Conservation (phyloP, 176 grass and related monocot species). For the Oryza glaberrima region DNA sequence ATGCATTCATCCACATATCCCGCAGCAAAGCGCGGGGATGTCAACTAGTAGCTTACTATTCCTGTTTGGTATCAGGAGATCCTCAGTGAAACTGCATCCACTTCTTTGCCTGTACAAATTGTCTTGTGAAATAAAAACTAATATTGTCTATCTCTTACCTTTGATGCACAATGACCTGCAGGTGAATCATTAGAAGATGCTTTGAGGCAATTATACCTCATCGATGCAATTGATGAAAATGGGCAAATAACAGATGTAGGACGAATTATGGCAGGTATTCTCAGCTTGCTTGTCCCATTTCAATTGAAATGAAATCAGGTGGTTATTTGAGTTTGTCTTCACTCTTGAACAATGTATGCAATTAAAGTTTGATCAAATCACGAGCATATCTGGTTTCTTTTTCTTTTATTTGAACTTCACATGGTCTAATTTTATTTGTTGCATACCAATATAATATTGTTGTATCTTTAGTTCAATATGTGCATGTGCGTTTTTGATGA, state of each 20-base stretch:
- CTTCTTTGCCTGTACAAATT: conserved; percentile 1
- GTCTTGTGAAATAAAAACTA: not conserved
- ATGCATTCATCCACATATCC: no score
- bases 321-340: conserved; percentile 1
- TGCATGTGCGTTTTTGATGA: conserved; percentile 8
- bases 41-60: not conserved
- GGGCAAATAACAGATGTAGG: conserved; percentile 84
- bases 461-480: conserved; percentile 7
- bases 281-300: not conserved
- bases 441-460: conserved; percentile 13
- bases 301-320: conserved; percentile 21
- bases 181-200: conserved; percentile 99
- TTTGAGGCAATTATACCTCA: conserved; percentile 91
- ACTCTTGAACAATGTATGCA: not conserved
- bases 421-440: not conserved
- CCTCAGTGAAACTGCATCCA: not conserved
- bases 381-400: not conserved
- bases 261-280: conserved; percentile 79
- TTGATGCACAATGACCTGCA: conserved; percentile 47
- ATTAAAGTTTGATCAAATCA: not conserved
- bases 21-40: no score
- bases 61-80: not conserved
- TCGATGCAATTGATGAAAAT: conserved; percentile 97
- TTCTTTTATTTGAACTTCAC: not conserved
- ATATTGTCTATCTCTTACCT: not conserved